Percentiles rank a stretch among this genome's conserved stretches.
phyloP scores from a whole-genome alignment of 2,329 filamentous ascomycete genomes.

The Myriosclerotinia duriaeana region DNA sequence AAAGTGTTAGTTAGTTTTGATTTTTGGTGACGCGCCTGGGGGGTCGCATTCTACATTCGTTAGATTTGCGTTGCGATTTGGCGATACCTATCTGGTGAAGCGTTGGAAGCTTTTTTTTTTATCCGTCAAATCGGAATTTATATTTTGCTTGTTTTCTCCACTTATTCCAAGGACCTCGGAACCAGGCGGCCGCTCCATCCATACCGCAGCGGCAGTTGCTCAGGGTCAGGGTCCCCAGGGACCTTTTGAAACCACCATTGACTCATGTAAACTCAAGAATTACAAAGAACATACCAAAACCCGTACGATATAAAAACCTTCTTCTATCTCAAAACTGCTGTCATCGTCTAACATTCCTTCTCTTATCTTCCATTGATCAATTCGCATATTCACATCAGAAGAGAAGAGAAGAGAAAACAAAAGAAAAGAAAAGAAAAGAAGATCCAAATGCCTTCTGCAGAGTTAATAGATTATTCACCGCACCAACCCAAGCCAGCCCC shows the following conservation, averaged over 20 bases:
- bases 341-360: background rate
- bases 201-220: no score
- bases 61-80: no score
- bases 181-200: no score
- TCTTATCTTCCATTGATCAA: background rate
- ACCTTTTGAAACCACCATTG: background rate
- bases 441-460: conserved; percentile 46
- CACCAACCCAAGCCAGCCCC: conserved; percentile 74
- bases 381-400: background rate
- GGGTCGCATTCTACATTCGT: no score
- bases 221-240: background rate
- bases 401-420: background rate
- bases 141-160: no score
- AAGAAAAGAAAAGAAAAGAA: background rate
- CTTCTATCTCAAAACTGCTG: background rate
- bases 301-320: background rate
- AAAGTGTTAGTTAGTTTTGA: background rate
- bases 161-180: no score
- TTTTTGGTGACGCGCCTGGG: background rate
- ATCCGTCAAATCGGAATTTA: no score
- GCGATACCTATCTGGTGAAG: no score
- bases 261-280: background rate
- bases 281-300: background rate
- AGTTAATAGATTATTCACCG: conserved; percentile 78
- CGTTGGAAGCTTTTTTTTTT: no score